Base-by-base conservation (phyloP, 371 early-diverging fungal species). In the Mucor indicus region DNA sequence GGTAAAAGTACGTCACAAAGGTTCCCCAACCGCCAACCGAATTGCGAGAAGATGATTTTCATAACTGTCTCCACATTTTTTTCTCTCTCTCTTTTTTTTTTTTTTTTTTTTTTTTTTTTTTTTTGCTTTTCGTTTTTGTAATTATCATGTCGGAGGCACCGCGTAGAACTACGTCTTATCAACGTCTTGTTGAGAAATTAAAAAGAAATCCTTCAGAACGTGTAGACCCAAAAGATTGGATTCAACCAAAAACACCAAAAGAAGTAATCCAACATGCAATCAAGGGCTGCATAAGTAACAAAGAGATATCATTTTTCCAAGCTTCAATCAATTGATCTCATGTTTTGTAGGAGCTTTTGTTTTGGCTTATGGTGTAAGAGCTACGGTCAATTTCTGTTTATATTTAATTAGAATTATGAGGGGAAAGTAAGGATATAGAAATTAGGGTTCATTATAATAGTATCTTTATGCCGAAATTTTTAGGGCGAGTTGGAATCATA, bases 311-410 rank as follows among this genome's bases (percentile, higher is more conserved):
- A 17, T 37, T 15, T 37, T n/a, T n/a, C n/a, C n/a, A n/a, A n/a
- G n/a, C n/a, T n/a, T n/a, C n/a, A n/a, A n/a, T n/a, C n/a, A n/a
- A n/a, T n/a, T n/a, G n/a, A n/a, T n/a, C n/a, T n/a, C n/a, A n/a
- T n/a, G n/a, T 33, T 33, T 31, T 31, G 21, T 57, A 79, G 79
- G 72, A 39, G 60, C 76, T 7, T 79, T 75, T 49, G 15, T 69
- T 12, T 40, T 76, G 46, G 79, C 75, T 2, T 72, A 72, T 55
- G 72, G 72, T 32, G 62, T 75, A 15, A 57, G 77, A 44, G 75
- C 64, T 10, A 65, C 72, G 39, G 67, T 79, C 43, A 76, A 69
- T 41, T 63, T 79, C 13, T 72, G 72, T 44, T 56, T 79, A 20
- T 68, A 69, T 44, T 44, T 79, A 16, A 40, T 75, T 31, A 57